Conservation (phyloP, 2,329 filamentous ascomycete genomes). For the Geosmithia putterillii region DNA sequence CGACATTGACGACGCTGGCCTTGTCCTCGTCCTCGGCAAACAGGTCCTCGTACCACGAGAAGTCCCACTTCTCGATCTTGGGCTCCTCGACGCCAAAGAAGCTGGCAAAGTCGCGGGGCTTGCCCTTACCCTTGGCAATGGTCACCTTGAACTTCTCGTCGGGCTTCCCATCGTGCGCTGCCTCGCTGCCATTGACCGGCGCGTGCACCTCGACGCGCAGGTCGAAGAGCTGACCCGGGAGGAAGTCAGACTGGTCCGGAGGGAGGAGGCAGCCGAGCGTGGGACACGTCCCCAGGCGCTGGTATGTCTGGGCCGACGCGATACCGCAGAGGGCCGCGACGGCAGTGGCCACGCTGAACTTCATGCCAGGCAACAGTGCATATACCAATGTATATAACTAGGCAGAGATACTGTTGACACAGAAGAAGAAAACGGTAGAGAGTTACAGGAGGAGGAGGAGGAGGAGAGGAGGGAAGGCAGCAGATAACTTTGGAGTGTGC, state of each 20-base stretch:
- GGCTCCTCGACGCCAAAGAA: constrained; percentile 64
- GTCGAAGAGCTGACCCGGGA: constrained; percentile 75
- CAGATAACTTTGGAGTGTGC: background rate
- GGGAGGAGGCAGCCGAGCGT: constrained; percentile 47
- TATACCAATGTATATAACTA: too few relatives aligned
- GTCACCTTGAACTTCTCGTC: constrained; percentile 67
- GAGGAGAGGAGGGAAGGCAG: background rate
- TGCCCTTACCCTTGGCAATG: constrained; percentile 43
- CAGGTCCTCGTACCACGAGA: constrained; percentile 75
- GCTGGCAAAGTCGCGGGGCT: constrained; percentile 41
- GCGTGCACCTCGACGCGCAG: constrained; percentile 74
- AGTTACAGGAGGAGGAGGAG: too few relatives aligned
- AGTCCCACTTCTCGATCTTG: constrained; percentile 67
- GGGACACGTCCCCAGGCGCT: constrained; percentile 46
- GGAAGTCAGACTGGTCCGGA: constrained; percentile 62
- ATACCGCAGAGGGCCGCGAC: constrained; percentile 21
- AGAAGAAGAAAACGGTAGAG: too few relatives aligned
- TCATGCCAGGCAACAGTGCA: constrained; percentile 5
- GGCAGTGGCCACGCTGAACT: constrained; percentile 18
- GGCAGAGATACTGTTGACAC: background rate
- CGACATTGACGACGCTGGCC: constrained; percentile 66
- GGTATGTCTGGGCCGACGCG: constrained; percentile 44
- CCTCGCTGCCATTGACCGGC: constrained; percentile 69
- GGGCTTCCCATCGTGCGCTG: constrained; percentile 53
- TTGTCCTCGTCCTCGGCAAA: constrained; percentile 62